Evolutionary conservation across 2,329 filamentous ascomycete genomes (phyloP).

Genomic region (Fusarium sp.): DNA sequence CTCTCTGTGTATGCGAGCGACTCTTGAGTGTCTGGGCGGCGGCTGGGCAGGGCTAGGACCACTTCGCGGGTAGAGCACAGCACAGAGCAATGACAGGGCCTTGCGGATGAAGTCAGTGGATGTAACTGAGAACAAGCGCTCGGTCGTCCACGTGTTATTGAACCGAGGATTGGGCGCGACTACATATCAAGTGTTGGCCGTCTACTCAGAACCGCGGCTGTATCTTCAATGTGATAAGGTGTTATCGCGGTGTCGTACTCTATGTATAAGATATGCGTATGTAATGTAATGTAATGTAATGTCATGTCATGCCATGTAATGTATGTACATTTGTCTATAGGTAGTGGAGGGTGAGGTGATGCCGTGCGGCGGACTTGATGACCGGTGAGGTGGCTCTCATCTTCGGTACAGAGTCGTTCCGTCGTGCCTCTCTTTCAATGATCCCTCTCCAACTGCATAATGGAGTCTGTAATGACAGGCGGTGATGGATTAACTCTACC

Average conservation of each 20-base stretch:
- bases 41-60: conserved; percentile 28
- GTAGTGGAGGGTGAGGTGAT: conserved; percentile 8
- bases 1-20: neutral
- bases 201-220: conserved; percentile 24
- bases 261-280: conserved; percentile 8
- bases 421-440: neutral
- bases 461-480: conserved; percentile 8
- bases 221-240: conserved; percentile 15
- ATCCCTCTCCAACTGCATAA: neutral
- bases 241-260: conserved; percentile 13
- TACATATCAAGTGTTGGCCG: conserved; percentile 32
- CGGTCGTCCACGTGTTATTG: conserved; percentile 44
- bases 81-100: conserved; percentile 7
- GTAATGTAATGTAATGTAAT: conserved; percentile 1
- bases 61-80: conserved; percentile 1
- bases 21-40: conserved; percentile 13
- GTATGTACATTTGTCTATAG: neutral
- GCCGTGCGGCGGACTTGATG: conserved; percentile 7
- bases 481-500: conserved; percentile 22
- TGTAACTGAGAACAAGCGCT: conserved; percentile 32
- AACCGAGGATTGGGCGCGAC: conserved; percentile 41
- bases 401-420: conserved; percentile 5
- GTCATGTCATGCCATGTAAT: neutral
- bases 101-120: neutral
- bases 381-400: conserved; percentile 13